Evolutionary conservation across 202 grass and related monocot genomes (phyloP), one percentile per base, ranked within the genome.

Genomic region (Tripidium arundinaceum): DNA sequence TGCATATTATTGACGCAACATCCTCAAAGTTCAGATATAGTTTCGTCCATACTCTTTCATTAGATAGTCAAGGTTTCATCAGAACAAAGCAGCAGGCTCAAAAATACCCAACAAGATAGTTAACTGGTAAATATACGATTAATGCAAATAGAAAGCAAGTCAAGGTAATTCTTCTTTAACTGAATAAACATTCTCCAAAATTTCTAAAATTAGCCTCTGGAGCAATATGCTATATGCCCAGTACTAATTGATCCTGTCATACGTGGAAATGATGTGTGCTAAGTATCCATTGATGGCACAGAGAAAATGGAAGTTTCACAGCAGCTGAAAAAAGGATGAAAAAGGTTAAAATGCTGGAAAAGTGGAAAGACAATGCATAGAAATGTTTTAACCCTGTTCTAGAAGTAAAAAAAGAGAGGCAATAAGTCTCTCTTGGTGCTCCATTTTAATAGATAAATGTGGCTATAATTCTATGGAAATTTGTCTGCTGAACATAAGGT

Each of bases 311-410:
- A 79, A 69, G 24, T 31, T 19, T 31, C 36, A 50, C 4, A 52
- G 25, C 39, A 79, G 25, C 54, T 70, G 24, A 70, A 0, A 60
- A 69, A 41, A 40, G 45, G 36, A 57, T 43, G 57, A 65, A 2
- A 38, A 49, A 49, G 11, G 52, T 34, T 38, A 15, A 74, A 38
- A 45, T 71, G 58, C 36, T 72, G 14, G n/a, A 52, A n/a, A 52
- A 52, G 49, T 52, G 49, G 49, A 68, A 64, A 77, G 22, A 42
- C 11, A 26, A 57, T 6, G 12, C 26, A 8, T 15, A 15, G n/a
- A n/a, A 47, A 80, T 60, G 39, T 40, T 63, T 60, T 78, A 27
- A 66, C 16, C 49, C n/a, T 84, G 37, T 72, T 65, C n/a, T 71
- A 76, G 3, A 70, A 81, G 29, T 7, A 6, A 7, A 19, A 58